phyloP scores from a whole-genome alignment of 208 protist species.

The Trypanosomatidae sp. region DNA sequence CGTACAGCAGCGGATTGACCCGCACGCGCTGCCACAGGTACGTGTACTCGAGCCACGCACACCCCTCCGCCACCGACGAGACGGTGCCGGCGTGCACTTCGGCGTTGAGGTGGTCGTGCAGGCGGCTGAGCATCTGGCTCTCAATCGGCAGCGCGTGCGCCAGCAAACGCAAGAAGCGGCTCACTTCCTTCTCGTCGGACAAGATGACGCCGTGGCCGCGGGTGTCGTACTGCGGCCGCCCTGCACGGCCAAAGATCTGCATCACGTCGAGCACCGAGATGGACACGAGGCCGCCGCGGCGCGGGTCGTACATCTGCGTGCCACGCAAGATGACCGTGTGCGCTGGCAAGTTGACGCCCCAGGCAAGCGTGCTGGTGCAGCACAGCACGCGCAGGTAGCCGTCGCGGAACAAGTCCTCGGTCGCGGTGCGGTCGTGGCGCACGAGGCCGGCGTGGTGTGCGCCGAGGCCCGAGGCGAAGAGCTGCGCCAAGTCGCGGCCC shows the following conservation, averaged over 20 bases:
- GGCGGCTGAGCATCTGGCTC: conserved; percentile 82
- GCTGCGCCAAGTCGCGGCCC: conserved; percentile 72
- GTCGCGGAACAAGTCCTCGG: conserved; percentile 92
- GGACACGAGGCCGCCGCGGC: conserved; percentile 91
- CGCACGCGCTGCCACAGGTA: conserved; percentile 97
- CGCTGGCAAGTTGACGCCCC: conserved; percentile 99
- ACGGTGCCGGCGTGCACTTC: conserved; percentile 97
- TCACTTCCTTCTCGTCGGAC: conserved; percentile 94
- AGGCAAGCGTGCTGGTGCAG: conserved; percentile 99
- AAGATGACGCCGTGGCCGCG: conserved; percentile 97
- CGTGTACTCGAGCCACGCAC: conserved; percentile 96
- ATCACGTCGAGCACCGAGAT: conserved; percentile 98
- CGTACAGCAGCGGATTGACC: conserved; percentile 94
- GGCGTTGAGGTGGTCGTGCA: conserved; percentile 98
- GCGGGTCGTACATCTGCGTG: conserved; percentile 91
- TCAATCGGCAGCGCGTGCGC: conserved; percentile 95
- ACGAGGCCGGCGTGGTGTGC: conserved; percentile 96
- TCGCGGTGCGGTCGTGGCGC: conserved; percentile 89
- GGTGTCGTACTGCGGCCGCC: conserved; percentile 97
- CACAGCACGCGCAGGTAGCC: conserved; percentile 92
- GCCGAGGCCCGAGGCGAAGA: conserved; percentile 89
- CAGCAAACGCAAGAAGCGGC: conserved; percentile 93
- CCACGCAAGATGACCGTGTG: conserved; percentile 99
- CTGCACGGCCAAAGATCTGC: conserved; percentile 98
- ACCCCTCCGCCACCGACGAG: conserved; percentile 91